phyloP scores from a whole-genome alignment of 1,284 basidiomycete species.

The Ganoderma leucocontextum region DNA sequence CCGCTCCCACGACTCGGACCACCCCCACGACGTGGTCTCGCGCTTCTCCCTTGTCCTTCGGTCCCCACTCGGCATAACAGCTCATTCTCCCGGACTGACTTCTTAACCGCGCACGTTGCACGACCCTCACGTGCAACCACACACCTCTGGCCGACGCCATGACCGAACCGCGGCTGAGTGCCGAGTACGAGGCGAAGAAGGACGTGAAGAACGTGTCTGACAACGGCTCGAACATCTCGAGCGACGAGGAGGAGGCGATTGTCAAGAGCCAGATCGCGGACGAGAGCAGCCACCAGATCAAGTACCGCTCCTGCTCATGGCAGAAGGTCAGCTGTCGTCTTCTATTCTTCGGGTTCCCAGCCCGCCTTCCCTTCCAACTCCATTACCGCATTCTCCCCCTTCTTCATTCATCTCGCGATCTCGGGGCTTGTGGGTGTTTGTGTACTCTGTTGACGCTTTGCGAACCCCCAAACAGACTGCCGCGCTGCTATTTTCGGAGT shows the following conservation, averaged over 20 bases:
- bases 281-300: constrained; percentile 49
- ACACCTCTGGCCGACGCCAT: background rate
- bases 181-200: constrained; percentile 3
- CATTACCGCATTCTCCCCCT: background rate
- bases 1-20: background rate
- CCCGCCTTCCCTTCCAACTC: background rate
- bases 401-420: background rate
- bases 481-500: constrained; percentile 56
- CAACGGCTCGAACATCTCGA: background rate
- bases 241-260: constrained; percentile 5
- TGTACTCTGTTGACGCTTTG: background rate
- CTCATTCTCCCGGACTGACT: background rate
- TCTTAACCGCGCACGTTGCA: background rate
- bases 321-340: constrained; percentile 48
- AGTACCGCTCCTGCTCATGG: constrained; percentile 56
- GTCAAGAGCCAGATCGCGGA: constrained; percentile 40
- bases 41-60: background rate
- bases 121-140: background rate
- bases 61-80: background rate
- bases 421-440: constrained; percentile 1
- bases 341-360: background rate
- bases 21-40: background rate
- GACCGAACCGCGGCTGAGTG: background rate
- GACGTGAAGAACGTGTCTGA: constrained; percentile 1
- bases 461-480: constrained; percentile 46